These are phyloP conservation scores for Solanum aculeatissimum DNA, from an alignment of 305 asterid genomes.

Conservation along the genomic window DNA sequence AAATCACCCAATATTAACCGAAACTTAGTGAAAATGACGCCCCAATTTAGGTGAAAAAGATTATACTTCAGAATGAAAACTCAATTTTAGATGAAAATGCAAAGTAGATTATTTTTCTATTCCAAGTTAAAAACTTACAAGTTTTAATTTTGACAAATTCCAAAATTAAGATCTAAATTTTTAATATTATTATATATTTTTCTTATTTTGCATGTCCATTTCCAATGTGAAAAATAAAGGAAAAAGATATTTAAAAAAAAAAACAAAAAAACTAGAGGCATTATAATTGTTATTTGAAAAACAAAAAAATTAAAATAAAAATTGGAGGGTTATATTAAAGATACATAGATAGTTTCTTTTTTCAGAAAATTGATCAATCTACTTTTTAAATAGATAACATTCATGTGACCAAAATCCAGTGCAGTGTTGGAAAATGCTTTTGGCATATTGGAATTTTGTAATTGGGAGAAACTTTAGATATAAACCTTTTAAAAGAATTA, in stretches of 20 bases:
- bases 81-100: background rate
- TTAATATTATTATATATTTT: too few relatives aligned
- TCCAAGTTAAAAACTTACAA: background rate
- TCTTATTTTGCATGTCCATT: background rate
- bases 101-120: background rate
- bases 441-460: background rate
- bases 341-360: background rate
- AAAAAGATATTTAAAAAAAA: too few relatives aligned
- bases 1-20: background rate
- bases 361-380: background rate
- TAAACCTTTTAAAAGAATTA: background rate
- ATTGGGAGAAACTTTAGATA: background rate
- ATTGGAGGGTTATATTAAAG: background rate
- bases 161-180: background rate
- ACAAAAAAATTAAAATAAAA: background rate
- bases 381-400: background rate
- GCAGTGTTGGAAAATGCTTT: background rate
- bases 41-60: background rate
- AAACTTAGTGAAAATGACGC: background rate
- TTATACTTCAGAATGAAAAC: background rate
- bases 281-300: too few relatives aligned
- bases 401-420: background rate
- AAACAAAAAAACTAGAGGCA: background rate
- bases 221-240: background rate
- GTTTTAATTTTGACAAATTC: too few relatives aligned